Evolutionary conservation across 371 early-diverging fungal species (phyloP).

Genomic region (Lichtheimia ramosa): DNA sequence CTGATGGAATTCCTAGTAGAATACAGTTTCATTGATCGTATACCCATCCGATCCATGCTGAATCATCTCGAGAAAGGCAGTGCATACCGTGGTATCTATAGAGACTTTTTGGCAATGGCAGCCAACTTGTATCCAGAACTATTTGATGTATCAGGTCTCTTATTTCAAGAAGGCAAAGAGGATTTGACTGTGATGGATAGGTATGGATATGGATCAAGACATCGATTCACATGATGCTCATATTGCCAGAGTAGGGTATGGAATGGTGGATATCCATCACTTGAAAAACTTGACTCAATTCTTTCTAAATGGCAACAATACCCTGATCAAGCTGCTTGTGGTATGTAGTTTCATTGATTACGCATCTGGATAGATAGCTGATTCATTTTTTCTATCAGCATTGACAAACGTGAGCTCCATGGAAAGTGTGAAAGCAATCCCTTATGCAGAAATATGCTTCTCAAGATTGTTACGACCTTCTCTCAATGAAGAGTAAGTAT

Average conservation of each 20-base stretch:
- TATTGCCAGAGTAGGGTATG: neutral
- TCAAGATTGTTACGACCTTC: slow-evolving; percentile 23
- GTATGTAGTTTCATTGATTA: neutral
- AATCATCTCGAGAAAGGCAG: slow-evolving; percentile 35
- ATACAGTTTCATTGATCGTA: slow-evolving; percentile 30
- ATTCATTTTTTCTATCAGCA: too few species aligned
- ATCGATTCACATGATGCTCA: neutral
- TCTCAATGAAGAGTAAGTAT: slow-evolving; percentile 23
- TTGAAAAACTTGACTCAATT: neutral
- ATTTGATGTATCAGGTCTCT: slow-evolving; percentile 46
- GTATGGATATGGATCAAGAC: neutral
- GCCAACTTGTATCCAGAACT: slow-evolving; percentile 51
- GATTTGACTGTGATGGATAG: slow-evolving; percentile 3
- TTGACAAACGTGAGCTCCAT: neutral
- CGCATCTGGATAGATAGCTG: too few species aligned
- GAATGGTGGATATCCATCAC: neutral
- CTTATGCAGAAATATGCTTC: slow-evolving; percentile 9
- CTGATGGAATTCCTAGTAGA: slow-evolving; percentile 15
- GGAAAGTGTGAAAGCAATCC: slow-evolving; percentile 3
- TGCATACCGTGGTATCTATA: slow-evolving; percentile 41
- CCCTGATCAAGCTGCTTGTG: slow-evolving; percentile 1
- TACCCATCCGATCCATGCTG: slow-evolving; percentile 45
- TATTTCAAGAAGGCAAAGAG: slow-evolving; percentile 43
- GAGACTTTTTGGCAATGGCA: slow-evolving; percentile 39
- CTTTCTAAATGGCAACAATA: neutral